These are phyloP conservation scores for Solanum megistacrolobum DNA, from an alignment of 257 asterid species.

Conservation along the genomic window DNA sequence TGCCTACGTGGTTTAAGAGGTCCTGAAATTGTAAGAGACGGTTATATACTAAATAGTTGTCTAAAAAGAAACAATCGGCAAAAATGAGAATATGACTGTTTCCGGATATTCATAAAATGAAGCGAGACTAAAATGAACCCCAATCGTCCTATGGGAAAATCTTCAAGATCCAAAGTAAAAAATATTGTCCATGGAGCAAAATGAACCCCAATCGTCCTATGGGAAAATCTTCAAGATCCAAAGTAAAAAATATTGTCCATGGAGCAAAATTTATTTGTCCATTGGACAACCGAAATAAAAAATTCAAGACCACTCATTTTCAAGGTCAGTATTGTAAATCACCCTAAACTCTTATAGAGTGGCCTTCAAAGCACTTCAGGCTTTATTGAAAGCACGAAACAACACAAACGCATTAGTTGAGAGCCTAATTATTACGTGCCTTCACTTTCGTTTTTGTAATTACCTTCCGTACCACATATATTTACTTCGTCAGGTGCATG, in stretches of 20 bases:
- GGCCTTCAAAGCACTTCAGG: neutral
- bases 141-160: neutral
- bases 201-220: neutral
- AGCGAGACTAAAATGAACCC: neutral
- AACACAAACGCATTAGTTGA: neutral
- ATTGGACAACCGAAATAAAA: neutral
- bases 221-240: neutral
- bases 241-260: neutral
- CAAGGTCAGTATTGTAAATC: neutral
- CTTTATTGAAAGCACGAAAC: neutral
- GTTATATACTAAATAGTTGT: neutral
- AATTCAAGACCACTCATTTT: neutral
- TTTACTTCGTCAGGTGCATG: neutral
- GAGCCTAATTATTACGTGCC: no score
- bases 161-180: neutral
- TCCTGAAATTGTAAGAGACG: neutral
- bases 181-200: neutral
- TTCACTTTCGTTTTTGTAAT: neutral
- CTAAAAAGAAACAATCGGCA: neutral
- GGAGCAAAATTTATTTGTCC: neutral
- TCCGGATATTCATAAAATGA: neutral
- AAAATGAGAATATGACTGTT: neutral
- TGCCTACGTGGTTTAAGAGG: rapidly evolving
- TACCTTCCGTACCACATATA: no score
- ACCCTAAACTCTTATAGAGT: neutral